These are phyloP conservation scores for Phallus indusiatus DNA, from an alignment of 768 basidiomycete species.

Conservation along the genomic window DNA sequence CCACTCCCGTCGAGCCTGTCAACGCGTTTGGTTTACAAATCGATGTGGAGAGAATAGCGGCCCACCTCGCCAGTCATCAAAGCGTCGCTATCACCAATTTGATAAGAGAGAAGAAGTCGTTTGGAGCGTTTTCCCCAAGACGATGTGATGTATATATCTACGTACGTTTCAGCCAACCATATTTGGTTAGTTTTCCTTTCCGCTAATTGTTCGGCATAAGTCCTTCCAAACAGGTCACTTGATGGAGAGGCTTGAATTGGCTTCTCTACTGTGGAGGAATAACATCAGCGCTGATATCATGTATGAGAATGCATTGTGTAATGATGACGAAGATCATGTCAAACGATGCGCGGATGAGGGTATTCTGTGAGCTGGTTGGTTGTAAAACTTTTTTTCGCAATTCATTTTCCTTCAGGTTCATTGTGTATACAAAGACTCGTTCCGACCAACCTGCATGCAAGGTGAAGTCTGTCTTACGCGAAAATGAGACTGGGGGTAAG, in stretches of 20 bases:
- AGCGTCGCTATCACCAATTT: conserved; percentile 54
- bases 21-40: conserved; percentile 73
- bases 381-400: neutral
- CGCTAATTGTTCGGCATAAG: conserved; percentile 23
- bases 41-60: conserved; percentile 67
- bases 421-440: conserved; percentile 39
- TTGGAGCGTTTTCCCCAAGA: conserved; percentile 85
- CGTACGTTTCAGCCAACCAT: neutral
- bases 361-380: conserved; percentile 49
- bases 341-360: conserved; percentile 73
- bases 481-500: conserved; percentile 66
- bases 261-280: conserved; percentile 67
- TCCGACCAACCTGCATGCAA: conserved; percentile 65
- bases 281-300: conserved; percentile 81
- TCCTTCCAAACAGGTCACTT: conserved; percentile 69
- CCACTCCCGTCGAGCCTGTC: conserved; percentile 41
- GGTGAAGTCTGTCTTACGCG: conserved; percentile 73
- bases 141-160: conserved; percentile 76
- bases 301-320: conserved; percentile 67
- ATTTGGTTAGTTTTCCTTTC: neutral
- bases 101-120: conserved; percentile 71
- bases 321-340: conserved; percentile 52
- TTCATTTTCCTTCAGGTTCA: conserved; percentile 29
- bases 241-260: conserved; percentile 70
- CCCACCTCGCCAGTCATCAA: conserved; percentile 60